These are phyloP conservation scores for Aspergillus spinulosporus DNA, from an alignment of 2,329 filamentous ascomycete genomes.

Conservation along the genomic window DNA sequence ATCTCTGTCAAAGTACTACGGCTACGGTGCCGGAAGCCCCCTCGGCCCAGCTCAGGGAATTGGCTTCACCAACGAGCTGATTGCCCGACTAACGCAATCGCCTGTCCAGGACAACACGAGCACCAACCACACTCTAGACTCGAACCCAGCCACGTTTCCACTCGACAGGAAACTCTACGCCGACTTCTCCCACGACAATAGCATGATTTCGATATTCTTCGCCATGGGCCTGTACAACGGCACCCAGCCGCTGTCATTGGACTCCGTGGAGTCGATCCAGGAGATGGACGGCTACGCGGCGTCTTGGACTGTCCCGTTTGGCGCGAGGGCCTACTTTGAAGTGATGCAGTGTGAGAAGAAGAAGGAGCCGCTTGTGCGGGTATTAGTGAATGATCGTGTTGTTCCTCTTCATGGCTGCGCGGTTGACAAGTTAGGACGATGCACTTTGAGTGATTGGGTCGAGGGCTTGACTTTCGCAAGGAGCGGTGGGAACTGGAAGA, in stretches of 20 bases:
- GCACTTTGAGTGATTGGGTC: slow-evolving; percentile 68
- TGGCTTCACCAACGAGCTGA: slow-evolving; percentile 83
- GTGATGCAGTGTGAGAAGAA: slow-evolving; percentile 67
- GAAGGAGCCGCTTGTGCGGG: slow-evolving; percentile 69
- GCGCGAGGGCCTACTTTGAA: slow-evolving; percentile 78
- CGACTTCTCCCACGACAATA: slow-evolving; percentile 91
- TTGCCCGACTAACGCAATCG: slow-evolving; percentile 71
- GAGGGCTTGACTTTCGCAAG: slow-evolving; percentile 73
- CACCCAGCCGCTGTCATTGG: slow-evolving; percentile 57
- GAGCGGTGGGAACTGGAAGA: slow-evolving; percentile 69
- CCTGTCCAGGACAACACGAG: slow-evolving; percentile 72
- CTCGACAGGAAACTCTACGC: slow-evolving; percentile 70
- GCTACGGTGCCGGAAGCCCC: slow-evolving; percentile 72
- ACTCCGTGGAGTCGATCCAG: slow-evolving; percentile 49
- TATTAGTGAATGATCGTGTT: slow-evolving; percentile 82
- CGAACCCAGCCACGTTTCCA: slow-evolving; percentile 68
- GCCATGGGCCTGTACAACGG: slow-evolving; percentile 76
- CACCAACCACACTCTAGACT: slow-evolving; percentile 76
- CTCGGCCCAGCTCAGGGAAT: slow-evolving; percentile 83
- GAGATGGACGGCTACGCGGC: slow-evolving; percentile 69
- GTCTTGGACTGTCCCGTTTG: slow-evolving; percentile 80
- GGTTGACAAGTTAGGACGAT: slow-evolving; percentile 69
- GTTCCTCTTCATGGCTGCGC: slow-evolving; percentile 69
- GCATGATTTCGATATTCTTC: slow-evolving; percentile 73
- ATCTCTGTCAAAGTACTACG: slow-evolving; percentile 81